phyloP scores from a whole-genome alignment of 2,329 filamentous ascomycete genomes.

The Scortechinia acanthostroma region DNA sequence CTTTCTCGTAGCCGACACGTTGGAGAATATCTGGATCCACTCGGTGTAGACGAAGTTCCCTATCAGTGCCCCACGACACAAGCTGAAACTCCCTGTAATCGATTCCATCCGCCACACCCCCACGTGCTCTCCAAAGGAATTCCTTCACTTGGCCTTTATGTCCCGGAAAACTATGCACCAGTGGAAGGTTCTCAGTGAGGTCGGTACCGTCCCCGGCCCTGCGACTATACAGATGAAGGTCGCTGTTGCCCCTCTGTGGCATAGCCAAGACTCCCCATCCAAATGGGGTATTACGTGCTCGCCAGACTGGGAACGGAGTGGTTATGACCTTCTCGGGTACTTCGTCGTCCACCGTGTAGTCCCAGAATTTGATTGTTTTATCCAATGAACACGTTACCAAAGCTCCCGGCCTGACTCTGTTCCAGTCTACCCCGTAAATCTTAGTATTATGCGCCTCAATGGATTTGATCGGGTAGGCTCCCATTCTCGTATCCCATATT shows the following conservation, averaged over 20 bases:
- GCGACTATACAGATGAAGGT: constrained; percentile 32
- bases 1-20: constrained; percentile 44
- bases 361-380: constrained; percentile 58
- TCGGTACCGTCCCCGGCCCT: constrained; percentile 10
- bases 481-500: constrained; percentile 56
- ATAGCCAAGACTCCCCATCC: constrained; percentile 56
- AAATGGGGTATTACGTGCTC: constrained; percentile 57
- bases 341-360: constrained; percentile 23
- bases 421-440: constrained; percentile 62
- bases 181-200: constrained; percentile 21
- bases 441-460: constrained; percentile 57
- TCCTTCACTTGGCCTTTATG: constrained; percentile 52
- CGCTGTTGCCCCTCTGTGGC: constrained; percentile 53
- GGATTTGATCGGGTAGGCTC: constrained; percentile 47
- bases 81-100: constrained; percentile 54
- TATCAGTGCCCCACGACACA: constrained; percentile 52
- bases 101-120: constrained; percentile 35
- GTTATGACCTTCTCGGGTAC: constrained; percentile 43
- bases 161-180: constrained; percentile 41
- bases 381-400: constrained; percentile 58
- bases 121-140: constrained; percentile 51
- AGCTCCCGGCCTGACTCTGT: constrained; percentile 42
- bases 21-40: constrained; percentile 38
- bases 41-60: constrained; percentile 43
- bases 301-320: constrained; percentile 54